These are phyloP conservation scores for Populus ilicifolia DNA, from an alignment of 345 rosid species.

Conservation along the genomic window DNA sequence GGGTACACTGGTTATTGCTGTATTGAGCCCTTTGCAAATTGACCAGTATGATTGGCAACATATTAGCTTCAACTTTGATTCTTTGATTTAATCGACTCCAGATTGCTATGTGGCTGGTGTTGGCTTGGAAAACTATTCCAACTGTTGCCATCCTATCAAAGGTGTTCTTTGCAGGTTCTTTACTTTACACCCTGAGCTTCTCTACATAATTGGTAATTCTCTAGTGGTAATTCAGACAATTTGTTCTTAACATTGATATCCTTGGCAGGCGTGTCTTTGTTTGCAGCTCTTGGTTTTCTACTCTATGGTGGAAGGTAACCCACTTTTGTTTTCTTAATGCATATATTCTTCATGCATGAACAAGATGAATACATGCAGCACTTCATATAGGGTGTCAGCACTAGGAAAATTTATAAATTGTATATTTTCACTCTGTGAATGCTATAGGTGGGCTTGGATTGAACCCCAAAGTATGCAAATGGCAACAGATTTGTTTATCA, in stretches of 20 bases:
- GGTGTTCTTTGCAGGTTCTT: constrained; percentile 80
- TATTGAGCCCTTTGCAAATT: background rate
- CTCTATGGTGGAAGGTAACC: constrained; percentile 91
- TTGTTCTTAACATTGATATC: constrained; percentile 1
- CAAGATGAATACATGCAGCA: background rate
- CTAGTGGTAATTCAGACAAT: constrained; percentile 7
- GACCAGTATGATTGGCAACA: background rate
- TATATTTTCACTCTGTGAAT: background rate
- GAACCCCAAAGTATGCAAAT: background rate
- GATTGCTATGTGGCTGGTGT: constrained; percentile 76
- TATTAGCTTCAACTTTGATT: background rate
- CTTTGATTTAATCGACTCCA: constrained; percentile 22
- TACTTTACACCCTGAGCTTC: background rate
- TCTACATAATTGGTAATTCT: background rate
- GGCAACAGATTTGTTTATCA: background rate
- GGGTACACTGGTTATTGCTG: background rate
- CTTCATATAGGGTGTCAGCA: background rate
- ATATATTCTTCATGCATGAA: background rate
- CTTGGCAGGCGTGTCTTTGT: constrained; percentile 66
- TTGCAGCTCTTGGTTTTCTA: constrained; percentile 83
- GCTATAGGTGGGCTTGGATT: background rate
- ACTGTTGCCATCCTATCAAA: constrained; percentile 55
- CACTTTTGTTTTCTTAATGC: constrained; percentile 1
- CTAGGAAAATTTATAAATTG: background rate
- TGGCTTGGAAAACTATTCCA: constrained; percentile 73